Evolutionary conservation across 2,329 filamentous ascomycete species (phyloP), one percentile per base, ranked within the genome.

Genomic region (Colletotrichum tanaceti): DNA sequence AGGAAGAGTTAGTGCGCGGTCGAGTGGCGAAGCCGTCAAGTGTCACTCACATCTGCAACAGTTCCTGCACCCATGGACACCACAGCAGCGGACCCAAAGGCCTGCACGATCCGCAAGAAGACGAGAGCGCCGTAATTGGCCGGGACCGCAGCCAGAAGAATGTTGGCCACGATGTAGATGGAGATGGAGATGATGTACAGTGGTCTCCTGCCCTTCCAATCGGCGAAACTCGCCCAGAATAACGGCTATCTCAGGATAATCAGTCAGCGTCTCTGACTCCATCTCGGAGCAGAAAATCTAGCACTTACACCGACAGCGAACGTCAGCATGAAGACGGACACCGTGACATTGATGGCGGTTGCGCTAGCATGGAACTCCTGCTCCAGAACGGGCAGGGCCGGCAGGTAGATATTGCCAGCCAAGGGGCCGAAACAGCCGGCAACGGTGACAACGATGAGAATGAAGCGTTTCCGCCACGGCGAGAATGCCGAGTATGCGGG

Each of bases 331-430:
- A 82, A 84, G 4, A 83, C 77, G 0, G 79, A 78, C n/a, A 83
- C 80, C 0, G 82, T 82, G 3, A 76, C 80, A 70, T 83, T 83
- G 44, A 83, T 79, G 2, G 73, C 75, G 6, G 78, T 77, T 32
- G 73, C 72, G 9, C 75, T 76, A 6, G 75, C 75, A 9, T 77
- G 70, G 66, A 83, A 83, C 47, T 80, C 78, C 16, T 77, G 55
- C 59, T 79, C 76, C 18, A 83, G 73, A 20, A 77, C 70, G 2
- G 76, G 78, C 32, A 84, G 74, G 22, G 78, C 76, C 0, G 81
- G 82, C 2, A 84, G 72, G 71, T 83, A 83, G 39, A 83, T 78
- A n/a, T 77, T 78, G 38, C 80, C 81, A n/a, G 79, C 78, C 20
- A 84, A 67, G 10, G 82, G 81, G 0, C 79, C 81, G 49, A 83